Base-by-base conservation (phyloP, 2,329 filamentous ascomycete genomes). In the Penicillium sp. region DNA sequence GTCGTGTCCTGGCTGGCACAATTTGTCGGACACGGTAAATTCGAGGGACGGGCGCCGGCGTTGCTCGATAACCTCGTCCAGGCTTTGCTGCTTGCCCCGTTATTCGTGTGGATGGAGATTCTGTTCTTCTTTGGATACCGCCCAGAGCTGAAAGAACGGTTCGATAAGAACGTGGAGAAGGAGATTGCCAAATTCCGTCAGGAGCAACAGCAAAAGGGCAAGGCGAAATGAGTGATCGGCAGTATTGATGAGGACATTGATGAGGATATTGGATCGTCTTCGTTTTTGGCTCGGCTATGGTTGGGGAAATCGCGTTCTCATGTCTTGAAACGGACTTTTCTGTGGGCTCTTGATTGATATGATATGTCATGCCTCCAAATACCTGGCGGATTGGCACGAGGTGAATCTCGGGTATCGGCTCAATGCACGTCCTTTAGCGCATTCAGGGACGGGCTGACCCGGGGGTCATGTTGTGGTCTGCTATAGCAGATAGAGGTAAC, bases 21-120 rank as follows among this genome's bases (percentile, higher is more conserved):
- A 69, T 96, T 99, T 67, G 64, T 97, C 45, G 94, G 94, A 25
- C 94, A 99, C 67, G 92, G 91, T 33, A 84, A 81, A 45, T 97
- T 90, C 63, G 94, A 97, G 74, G 85, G 89, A 18, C 84, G 92
- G 46, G 90, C 92, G 2, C 94, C 92, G 7, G 92, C 92, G 4
- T 76, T 97, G 57, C 76, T 97, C 43, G 92, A 97, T 74, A 97
- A 96, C 66, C 75, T 97, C 38, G 80, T 95, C 43, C 94, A 97
- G 74, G 92, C 94, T 25, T 73, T 97, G 58, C 92, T 97, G 66
- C 80, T 97, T 22, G 94, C 94, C 0, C 94, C 94, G 8, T 87
- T 99, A 66, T 99, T 97, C 64, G 92, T 97, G 52, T 99, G 94
- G 89, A 87, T 99, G 63, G 92, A 97, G 76, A 75, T 95, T 22